phyloP scores from a whole-genome alignment of 257 asterid species.

The Solanum sitiens region DNA sequence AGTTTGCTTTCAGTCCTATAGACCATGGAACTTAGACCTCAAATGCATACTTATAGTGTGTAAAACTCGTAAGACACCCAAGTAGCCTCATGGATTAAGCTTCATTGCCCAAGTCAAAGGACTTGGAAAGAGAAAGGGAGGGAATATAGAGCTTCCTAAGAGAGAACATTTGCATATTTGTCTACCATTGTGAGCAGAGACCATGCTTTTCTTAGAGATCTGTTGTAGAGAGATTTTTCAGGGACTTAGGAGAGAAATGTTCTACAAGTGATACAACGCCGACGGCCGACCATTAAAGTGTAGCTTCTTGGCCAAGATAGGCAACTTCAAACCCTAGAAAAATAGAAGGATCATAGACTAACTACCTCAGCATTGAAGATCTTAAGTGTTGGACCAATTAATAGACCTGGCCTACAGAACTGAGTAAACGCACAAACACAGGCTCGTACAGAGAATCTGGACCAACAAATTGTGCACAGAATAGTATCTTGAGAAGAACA shows the following conservation, averaged over 20 bases:
- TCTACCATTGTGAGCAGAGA: background rate
- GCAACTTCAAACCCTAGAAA: background rate
- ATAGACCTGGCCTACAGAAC: background rate
- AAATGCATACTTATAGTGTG: background rate
- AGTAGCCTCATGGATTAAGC: background rate
- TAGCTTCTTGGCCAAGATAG: background rate
- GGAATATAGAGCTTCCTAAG: background rate
- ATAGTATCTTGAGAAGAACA: background rate
- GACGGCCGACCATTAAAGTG: background rate
- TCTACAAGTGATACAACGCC: background rate
- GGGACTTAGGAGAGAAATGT: background rate
- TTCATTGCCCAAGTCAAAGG: background rate
- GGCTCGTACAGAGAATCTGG: background rate
- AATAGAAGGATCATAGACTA: background rate
- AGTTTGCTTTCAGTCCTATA: background rate
- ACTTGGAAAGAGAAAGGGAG: background rate
- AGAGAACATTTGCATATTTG: background rate
- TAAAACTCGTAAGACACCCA: background rate
- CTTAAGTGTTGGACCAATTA: background rate
- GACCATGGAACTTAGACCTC: background rate
- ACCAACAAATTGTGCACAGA: background rate
- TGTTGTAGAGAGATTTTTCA: background rate
- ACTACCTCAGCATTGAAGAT: background rate
- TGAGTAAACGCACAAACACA: background rate
- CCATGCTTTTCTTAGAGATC: background rate